Base-by-base conservation (phyloP, 2,329 filamentous ascomycete genomes). In the Pseudocercospora macadamiae region DNA sequence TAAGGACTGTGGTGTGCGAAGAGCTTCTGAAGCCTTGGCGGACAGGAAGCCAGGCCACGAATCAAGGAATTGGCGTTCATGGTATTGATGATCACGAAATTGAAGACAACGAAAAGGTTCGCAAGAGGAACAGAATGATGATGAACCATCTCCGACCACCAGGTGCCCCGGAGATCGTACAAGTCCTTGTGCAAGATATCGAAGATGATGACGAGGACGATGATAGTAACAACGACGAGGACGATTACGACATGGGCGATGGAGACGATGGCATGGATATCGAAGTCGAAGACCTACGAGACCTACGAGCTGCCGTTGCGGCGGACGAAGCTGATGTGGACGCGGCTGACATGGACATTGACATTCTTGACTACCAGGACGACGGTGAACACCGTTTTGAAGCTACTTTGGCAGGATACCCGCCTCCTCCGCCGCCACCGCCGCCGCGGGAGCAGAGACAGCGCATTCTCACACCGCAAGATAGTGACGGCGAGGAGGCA, bases 11-110 rank as follows among this genome's bases (percentile, higher is more conserved):
- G 5, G 86, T 99, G 36, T 99, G 95, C 70, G 91, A 97, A 73
- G 91, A 99, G 74, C 83, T 97, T 69, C 85, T 99, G 61, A 89
- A 88, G 66, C 85, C 89, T 1, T 99, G 95, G 95, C 85, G 87
- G 28, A 85, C 89, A 64, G 95, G 95, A 4, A 97, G 95, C 71
- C 83, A 86, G 56, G 95, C 89, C 5, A 88, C 83, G 44, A 93
- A 97, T 72, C 88, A 86, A 18, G 83, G 86, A 62, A 87, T 95
- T 62, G 91, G 90, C 12, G 84, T 86, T 71, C 84, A 88, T 64
- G 91, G 91, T 8, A 87, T 96, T 21, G 89, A 95, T 71, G 91
- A 96, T 69, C 90, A 96, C 67, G 86, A 90, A 64, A 79, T 80
- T 45, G 81, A 89, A 42, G 86, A 89, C 4, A 72, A 69, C 64